Evolutionary conservation across 2,329 filamentous ascomycete species (phyloP).

Genomic region (Hypoxylon sp.): DNA sequence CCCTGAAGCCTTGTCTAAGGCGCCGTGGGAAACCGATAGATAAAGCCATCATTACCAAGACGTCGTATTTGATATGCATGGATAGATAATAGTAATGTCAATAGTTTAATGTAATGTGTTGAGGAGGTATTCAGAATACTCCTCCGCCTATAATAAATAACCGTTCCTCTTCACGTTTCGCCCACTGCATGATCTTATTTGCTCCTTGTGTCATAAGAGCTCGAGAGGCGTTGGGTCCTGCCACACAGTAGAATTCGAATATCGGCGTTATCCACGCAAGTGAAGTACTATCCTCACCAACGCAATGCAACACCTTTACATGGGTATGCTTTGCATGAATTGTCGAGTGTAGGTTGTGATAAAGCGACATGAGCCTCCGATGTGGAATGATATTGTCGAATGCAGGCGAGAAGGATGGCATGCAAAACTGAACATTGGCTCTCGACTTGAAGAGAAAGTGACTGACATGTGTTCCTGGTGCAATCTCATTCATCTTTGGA

Average conservation of each 20-base stretch:
- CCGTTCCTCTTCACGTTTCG: slow-evolving; percentile 89
- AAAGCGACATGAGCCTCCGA: slow-evolving; percentile 83
- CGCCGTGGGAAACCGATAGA: background rate
- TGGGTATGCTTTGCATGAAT: slow-evolving; percentile 88
- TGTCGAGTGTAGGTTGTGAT: slow-evolving; percentile 85
- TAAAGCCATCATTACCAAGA: background rate
- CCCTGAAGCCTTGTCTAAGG: background rate
- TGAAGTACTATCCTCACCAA: slow-evolving; percentile 79
- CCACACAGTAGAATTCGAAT: slow-evolving; percentile 97
- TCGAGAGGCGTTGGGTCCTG: slow-evolving; percentile 76
- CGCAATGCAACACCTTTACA: slow-evolving; percentile 86
- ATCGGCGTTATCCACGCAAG: slow-evolving; percentile 91
- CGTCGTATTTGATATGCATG: background rate
- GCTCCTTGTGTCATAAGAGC: slow-evolving; percentile 83
- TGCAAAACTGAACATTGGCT: slow-evolving; percentile 94
- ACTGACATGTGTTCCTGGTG: slow-evolving; percentile 82
- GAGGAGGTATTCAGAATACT: slow-evolving; percentile 68
- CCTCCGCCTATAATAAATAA: slow-evolving; percentile 98
- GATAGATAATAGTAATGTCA: background rate
- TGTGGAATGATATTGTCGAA: slow-evolving; percentile 71
- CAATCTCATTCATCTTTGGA: slow-evolving; percentile 78
- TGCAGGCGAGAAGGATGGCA: slow-evolving; percentile 82
- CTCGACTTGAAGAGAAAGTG: slow-evolving; percentile 98
- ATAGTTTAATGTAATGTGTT: background rate
- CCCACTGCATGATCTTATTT: slow-evolving; percentile 92